A percentile compares a stretch with the other conserved stretches of the same genome.
Evolutionary conservation across 2,329 filamentous ascomycete genomes (phyloP).

Genomic region (Aspergillus eucalypticola): DNA sequence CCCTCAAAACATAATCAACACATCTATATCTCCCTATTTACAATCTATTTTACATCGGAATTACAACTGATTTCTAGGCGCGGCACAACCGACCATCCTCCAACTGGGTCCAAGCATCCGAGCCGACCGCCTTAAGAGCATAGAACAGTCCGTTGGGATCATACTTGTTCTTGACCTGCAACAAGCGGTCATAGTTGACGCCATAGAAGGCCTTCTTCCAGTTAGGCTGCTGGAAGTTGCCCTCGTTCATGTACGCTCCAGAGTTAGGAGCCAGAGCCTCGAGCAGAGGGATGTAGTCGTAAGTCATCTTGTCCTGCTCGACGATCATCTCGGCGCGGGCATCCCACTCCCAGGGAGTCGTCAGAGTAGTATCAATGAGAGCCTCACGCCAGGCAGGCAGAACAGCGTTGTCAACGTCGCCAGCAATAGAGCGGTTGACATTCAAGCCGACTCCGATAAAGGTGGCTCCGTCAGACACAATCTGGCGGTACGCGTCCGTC

Average conservation of each 20-base stretch:
- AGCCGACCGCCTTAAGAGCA: constrained; percentile 6
- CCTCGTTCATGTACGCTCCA: constrained; percentile 15
- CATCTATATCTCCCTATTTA: background rate
- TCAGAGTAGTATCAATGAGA: constrained; percentile 3
- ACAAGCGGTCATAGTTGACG: constrained; percentile 4
- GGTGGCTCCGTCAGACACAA: constrained; percentile 2
- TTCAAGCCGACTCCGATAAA: constrained; percentile 5
- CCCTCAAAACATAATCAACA: no score
- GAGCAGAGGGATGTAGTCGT: background rate
- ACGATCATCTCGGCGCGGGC: background rate
- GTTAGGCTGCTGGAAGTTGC: constrained; percentile 11
- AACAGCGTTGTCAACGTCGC: constrained; percentile 5
- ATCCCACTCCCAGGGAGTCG: constrained; percentile 6
- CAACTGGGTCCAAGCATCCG: constrained; percentile 7
- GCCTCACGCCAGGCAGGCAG: constrained; percentile 6
- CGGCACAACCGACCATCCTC: constrained; percentile 1
- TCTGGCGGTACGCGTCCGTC: constrained; percentile 1
- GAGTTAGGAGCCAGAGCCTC: constrained; percentile 4
- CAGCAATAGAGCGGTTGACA: background rate
- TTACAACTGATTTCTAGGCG: background rate
- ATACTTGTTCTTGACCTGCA: constrained; percentile 12
- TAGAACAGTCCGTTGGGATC: constrained; percentile 14
- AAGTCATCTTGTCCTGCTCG: constrained; percentile 7
- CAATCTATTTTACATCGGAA: background rate
- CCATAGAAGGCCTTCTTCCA: constrained; percentile 12